Evolutionary conservation across 805 yeast species (phyloP).

Genomic region (Saccharomycopsis sp.): DNA sequence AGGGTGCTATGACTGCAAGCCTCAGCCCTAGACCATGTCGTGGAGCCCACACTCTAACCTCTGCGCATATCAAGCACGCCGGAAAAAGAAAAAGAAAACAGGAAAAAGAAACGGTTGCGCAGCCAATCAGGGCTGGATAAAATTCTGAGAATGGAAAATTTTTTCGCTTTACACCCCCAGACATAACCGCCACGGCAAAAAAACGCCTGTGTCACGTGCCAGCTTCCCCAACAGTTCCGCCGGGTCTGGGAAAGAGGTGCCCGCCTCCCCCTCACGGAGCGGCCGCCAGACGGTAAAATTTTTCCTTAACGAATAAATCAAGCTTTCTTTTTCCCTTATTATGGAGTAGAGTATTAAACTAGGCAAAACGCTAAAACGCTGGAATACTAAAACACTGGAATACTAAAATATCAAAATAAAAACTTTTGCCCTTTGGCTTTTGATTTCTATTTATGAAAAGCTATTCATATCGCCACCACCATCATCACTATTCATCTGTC

Average conservation of each 20-base stretch:
- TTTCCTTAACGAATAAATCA: not conserved
- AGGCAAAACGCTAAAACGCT: not conserved
- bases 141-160: not conserved
- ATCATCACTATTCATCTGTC: not conserved
- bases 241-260: not conserved
- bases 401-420: not conserved
- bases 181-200: no score
- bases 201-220: no score
- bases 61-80: no score
- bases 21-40: no score
- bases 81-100: not conserved
- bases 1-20: no score
- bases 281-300: not conserved
- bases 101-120: not conserved
- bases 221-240: no score
- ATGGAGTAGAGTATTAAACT: not conserved
- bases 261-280: not conserved
- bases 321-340: no score
- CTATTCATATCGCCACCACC: not conserved
- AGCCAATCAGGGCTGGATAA: not conserved
- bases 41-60: no score
- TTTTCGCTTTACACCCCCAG: not conserved
- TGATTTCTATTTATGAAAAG: not conserved
- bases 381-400: not conserved
- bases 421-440: not conserved